Evolutionary conservation across 2,329 filamentous ascomycete genomes (phyloP), one percentile per base, ranked within the genome.

Genomic region (Trichoderma oligosporum): DNA sequence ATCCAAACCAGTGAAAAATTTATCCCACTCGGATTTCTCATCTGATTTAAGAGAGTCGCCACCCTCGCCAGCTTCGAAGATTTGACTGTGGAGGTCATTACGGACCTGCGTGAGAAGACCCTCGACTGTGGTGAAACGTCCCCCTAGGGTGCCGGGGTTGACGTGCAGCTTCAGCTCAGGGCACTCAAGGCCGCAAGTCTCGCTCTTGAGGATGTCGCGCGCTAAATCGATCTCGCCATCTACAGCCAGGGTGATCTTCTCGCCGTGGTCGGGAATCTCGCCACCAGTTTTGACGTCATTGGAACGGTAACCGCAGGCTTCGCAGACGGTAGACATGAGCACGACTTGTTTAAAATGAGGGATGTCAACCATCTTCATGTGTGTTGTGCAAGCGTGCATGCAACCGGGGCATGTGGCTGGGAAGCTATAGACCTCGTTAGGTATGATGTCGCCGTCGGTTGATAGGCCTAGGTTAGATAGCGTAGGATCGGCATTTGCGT

Each of bases 331-430:
- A 65, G 87, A 92, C 89, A 96, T 97, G 66, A 99, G 81, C 38
- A 97, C 86, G 3, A 99, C 94, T 69, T 97, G 90, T 76, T 97
- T 96, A 78, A 99, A 99, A 75, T 96, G 88, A 1, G 94, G 94
- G 61, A 99, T 97, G 67, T 96, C 91, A 57, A 97, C 91, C 87
- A 96, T 96, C 78, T 97, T 96, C 91, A 97, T 97, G 73, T 96
- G 92, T 8, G 95, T 96, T 4, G 85, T 85, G 74, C 92, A 97
- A 4, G 84, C 77, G 73, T 89, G 89, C 68, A 86, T 86, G 78
- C 94, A 99, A 61, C 90, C 93, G 0, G 94, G 94, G 72, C 94
- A 99, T 58, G 85, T 89, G 6, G 92, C 87, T 2, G 93, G 93
- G 75, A 99, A 94, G 59, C 85, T 86, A 77, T 97, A 97, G 25